Evolutionary conservation across 257 asterid genomes (phyloP).

Genomic region (Capsicum chinense): DNA sequence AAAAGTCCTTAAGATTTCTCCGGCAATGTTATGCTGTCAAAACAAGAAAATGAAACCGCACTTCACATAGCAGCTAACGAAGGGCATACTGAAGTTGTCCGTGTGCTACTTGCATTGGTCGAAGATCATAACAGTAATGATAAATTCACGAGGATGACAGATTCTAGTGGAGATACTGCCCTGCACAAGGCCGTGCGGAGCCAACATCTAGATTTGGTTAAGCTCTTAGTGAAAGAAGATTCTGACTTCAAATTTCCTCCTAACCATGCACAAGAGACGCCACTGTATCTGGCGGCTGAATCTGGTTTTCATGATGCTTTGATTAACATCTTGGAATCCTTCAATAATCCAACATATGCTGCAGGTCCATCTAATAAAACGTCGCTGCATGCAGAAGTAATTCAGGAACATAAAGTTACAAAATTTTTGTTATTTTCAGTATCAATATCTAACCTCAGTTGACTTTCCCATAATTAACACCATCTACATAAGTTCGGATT

Average conservation of each 20-base stretch:
- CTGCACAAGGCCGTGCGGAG: constrained; percentile 32
- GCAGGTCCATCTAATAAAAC: constrained; percentile 25
- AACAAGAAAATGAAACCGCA: constrained; percentile 34
- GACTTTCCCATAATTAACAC: no score
- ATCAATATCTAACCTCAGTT: no score
- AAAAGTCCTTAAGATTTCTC: neutral
- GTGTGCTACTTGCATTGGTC: neutral
- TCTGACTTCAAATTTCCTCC: neutral
- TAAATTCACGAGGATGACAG: neutral
- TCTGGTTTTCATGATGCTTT: neutral
- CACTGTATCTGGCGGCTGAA: constrained; percentile 23
- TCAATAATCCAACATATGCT: neutral
- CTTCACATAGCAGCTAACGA: constrained; percentile 31
- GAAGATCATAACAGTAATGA: accelerated
- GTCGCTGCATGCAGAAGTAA: constrained; percentile 22
- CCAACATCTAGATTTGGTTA: neutral
- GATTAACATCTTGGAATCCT: neutral
- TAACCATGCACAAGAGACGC: neutral
- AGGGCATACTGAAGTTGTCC: neutral
- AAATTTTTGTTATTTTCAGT: no score
- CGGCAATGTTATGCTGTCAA: neutral
- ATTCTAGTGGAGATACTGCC: constrained; percentile 7
- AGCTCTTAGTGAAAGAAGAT: neutral
- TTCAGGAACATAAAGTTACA: neutral
- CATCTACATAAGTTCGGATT: neutral